Percentiles rank a stretch among this genome's conserved stretches.
Conservation (phyloP, 1,284 basidiomycete genomes). For the Mycena citricolor region DNA sequence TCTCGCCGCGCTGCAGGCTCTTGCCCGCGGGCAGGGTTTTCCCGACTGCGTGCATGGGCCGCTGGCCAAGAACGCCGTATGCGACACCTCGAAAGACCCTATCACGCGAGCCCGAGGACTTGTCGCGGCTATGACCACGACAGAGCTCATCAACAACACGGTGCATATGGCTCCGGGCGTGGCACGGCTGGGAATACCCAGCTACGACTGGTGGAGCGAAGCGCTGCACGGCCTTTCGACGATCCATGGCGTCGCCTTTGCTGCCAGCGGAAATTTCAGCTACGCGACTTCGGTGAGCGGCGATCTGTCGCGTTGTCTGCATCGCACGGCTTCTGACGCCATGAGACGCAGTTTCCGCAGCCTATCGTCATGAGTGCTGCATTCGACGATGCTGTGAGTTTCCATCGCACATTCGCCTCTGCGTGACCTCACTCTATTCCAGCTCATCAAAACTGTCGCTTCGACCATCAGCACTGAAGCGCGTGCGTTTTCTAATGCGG, state of each 20-base stretch:
- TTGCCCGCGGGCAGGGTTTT: not conserved
- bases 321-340: not conserved
- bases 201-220: not conserved
- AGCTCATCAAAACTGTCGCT: slow-evolving; percentile 45
- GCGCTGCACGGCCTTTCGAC: slow-evolving; percentile 51
- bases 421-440: too few relatives aligned
- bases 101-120: slow-evolving; percentile 47
- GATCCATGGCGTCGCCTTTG: slow-evolving; percentile 52
- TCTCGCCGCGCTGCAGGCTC: not conserved
- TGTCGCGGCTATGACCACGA: slow-evolving; percentile 45
- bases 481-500: slow-evolving; percentile 53
- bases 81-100: slow-evolving; percentile 45
- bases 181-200: slow-evolving; percentile 32
- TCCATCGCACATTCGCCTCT: too few relatives aligned
- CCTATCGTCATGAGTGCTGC: slow-evolving; percentile 91
- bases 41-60: slow-evolving; percentile 1
- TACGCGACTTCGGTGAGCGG: slow-evolving; percentile 46
- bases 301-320: not conserved
- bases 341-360: slow-evolving; percentile 58
- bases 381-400: slow-evolving; percentile 54
- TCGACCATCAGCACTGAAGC: slow-evolving; percentile 51
- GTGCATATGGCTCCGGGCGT: slow-evolving; percentile 50
- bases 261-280: slow-evolving; percentile 45
- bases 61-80: slow-evolving; percentile 38
- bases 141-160: slow-evolving; percentile 50